Conservation (phyloP, 441 rosid genomes). For the Adansonia gregorii region DNA sequence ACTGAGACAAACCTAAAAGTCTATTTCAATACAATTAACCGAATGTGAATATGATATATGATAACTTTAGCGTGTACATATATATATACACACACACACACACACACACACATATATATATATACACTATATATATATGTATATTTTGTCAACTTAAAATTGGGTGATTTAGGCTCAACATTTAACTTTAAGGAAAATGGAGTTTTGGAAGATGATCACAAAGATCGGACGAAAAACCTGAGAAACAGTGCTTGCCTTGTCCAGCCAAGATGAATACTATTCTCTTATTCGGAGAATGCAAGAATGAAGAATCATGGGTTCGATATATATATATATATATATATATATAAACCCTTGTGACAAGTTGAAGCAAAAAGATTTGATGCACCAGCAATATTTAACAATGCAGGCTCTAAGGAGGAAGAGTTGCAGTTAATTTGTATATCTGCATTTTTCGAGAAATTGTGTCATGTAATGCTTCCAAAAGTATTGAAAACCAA, state of each 20-base stretch:
- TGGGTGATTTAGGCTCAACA: background rate
- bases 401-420: background rate
- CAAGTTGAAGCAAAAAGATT: background rate
- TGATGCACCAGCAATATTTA: no score
- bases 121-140: background rate
- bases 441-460: background rate
- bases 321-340: background rate
- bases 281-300: slow-evolving; percentile 9
- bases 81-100: background rate
- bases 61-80: background rate
- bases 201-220: background rate
- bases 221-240: background rate
- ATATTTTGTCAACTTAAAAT: background rate
- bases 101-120: background rate
- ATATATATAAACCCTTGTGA: background rate
- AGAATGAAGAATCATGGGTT: background rate
- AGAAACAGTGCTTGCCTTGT: background rate
- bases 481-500: background rate
- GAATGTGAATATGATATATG: background rate
- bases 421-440: background rate
- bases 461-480: background rate
- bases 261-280: slow-evolving; percentile 29
- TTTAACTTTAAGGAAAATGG: background rate
- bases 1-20: background rate
- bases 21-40: background rate